phyloP scores from a whole-genome alignment of 148 eudicot species.

The Nepenthes gracilis region DNA sequence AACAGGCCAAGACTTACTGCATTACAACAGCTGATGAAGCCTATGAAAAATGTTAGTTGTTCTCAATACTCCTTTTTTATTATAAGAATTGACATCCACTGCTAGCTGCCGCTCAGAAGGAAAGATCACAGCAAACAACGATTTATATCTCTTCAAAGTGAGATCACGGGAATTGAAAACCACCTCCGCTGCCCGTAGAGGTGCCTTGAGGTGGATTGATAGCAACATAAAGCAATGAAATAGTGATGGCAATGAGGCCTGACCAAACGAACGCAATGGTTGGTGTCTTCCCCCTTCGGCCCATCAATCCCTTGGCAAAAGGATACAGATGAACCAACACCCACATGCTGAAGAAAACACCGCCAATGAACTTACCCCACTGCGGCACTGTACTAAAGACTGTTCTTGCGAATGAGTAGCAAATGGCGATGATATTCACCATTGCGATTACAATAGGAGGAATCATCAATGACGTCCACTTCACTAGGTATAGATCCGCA shows the following conservation, averaged over 20 bases:
- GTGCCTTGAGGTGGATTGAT: slow-evolving; percentile 14
- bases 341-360: slow-evolving; percentile 39
- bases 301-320: slow-evolving; percentile 43
- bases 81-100: no score
- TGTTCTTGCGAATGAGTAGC: slow-evolving; percentile 44
- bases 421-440: slow-evolving; percentile 56
- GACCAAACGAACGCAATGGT: slow-evolving; percentile 41
- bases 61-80: no score
- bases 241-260: slow-evolving; percentile 32
- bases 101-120: no score
- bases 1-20: no score
- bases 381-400: slow-evolving; percentile 31
- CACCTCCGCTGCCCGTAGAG: slow-evolving; percentile 1
- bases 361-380: slow-evolving; percentile 75
- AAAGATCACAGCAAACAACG: background rate
- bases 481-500: slow-evolving; percentile 70
- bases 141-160: no score
- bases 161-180: slow-evolving; percentile 21
- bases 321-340: slow-evolving; percentile 35
- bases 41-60: no score
- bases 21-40: no score
- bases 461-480: slow-evolving; percentile 83
- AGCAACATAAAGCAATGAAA: slow-evolving; percentile 30
- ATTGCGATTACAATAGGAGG: slow-evolving; percentile 88
- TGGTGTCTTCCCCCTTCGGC: slow-evolving; percentile 33